Conservation (phyloP, 768 basidiomycete species). For the Tulasnella sp. region DNA sequence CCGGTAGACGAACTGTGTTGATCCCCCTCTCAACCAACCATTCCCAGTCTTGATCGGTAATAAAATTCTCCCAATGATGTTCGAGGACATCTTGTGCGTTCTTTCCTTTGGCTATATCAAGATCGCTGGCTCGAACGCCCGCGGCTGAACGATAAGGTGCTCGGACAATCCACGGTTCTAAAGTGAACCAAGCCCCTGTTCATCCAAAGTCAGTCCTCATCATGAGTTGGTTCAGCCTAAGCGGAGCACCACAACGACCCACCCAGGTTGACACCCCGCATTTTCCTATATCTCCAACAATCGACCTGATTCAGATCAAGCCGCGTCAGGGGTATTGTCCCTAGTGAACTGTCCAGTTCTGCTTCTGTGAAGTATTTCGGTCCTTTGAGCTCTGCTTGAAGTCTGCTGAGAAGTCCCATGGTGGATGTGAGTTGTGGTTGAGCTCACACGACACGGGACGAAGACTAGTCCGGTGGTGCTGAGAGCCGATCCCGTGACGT, state of each 20-base stretch:
- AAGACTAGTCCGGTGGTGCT: background rate
- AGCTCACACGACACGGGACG: background rate
- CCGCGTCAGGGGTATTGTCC: background rate
- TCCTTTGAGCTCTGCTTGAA: conserved; percentile 6
- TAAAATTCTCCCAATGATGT: conserved; percentile 44
- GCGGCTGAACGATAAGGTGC: conserved; percentile 23
- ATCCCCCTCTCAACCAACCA: conserved; percentile 44
- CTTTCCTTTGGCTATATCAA: conserved; percentile 23
- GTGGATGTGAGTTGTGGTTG: background rate
- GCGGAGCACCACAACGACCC: background rate
- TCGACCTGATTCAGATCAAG: conserved; percentile 5
- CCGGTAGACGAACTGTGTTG: conserved; percentile 52
- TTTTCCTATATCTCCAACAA: conserved; percentile 9
- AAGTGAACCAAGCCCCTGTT: conserved; percentile 24
- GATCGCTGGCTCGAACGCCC: conserved; percentile 21
- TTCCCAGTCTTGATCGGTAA: conserved; percentile 57
- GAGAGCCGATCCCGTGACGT: background rate
- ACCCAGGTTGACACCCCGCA: conserved; percentile 12
- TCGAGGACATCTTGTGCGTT: conserved; percentile 25
- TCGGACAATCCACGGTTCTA: conserved; percentile 27
- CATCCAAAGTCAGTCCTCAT: background rate
- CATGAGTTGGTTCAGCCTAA: background rate
- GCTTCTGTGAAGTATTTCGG: conserved; percentile 8
- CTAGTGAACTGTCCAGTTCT: background rate
- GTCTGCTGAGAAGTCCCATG: conserved; percentile 1